These are phyloP conservation scores for Sphagnurus paluster DNA, from an alignment of 1,284 basidiomycete genomes.

Conservation along the genomic window DNA sequence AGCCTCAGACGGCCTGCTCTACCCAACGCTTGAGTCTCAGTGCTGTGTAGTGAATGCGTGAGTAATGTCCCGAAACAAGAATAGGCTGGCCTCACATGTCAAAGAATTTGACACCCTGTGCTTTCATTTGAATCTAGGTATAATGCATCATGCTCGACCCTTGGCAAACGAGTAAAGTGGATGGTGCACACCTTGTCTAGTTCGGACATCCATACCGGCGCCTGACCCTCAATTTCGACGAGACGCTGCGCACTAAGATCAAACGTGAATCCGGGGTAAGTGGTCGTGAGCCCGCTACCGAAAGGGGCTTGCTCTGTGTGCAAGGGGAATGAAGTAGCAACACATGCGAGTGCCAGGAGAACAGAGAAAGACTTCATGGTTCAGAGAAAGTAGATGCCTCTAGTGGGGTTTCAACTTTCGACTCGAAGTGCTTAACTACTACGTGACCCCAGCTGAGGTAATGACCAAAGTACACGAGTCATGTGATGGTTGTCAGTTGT, in stretches of 20 bases:
- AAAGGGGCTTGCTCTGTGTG: conserved; percentile 32
- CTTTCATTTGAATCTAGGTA: conserved; percentile 73
- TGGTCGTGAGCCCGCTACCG: conserved; percentile 22
- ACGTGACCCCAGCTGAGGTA: too few relatives aligned
- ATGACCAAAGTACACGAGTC: too few relatives aligned
- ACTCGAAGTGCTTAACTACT: too few relatives aligned
- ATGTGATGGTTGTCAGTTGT: background rate
- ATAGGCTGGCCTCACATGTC: conserved; percentile 64
- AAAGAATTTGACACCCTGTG: conserved; percentile 77
- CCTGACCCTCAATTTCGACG: conserved; percentile 70
- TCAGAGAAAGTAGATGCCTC: background rate
- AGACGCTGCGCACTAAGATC: conserved; percentile 74
- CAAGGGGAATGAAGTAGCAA: conserved; percentile 35
- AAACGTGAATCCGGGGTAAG: conserved; percentile 46
- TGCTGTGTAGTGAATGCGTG: conserved; percentile 47
- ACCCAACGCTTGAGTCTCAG: conserved; percentile 68
- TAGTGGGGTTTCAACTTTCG: too few relatives aligned
- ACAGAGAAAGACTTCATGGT: conserved; percentile 49
- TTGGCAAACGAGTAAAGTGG: background rate
- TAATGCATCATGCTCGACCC: conserved; percentile 13
- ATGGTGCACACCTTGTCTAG: conserved; percentile 66
- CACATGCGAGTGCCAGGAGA: conserved; percentile 38
- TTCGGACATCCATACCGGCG: conserved; percentile 80
- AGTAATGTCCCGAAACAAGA: conserved; percentile 20
- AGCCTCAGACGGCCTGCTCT: conserved; percentile 39